A percentile compares a stretch with the other conserved stretches of the same genome.
These are phyloP conservation scores for Penicillium paradoxum DNA, from an alignment of 495 filamentous ascomycete genomes.

Conservation along the genomic window DNA sequence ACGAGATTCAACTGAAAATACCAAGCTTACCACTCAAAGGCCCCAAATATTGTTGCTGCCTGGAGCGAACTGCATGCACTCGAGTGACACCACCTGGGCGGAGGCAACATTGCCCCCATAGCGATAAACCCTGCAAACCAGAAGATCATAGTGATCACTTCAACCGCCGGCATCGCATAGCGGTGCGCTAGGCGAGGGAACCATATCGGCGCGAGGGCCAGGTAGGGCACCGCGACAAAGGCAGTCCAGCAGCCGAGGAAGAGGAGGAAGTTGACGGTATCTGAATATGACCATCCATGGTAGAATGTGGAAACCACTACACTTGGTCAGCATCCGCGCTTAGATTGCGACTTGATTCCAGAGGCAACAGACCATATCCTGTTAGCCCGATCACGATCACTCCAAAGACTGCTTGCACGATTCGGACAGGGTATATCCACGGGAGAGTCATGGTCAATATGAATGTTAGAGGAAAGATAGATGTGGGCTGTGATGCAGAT, in stretches of 20 bases:
- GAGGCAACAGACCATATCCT: slow-evolving; percentile 57
- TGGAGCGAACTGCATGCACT: slow-evolving; percentile 45
- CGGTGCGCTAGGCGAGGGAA: slow-evolving; percentile 53
- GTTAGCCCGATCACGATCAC: slow-evolving; percentile 68
- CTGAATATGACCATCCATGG: slow-evolving; percentile 28
- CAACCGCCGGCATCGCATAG: slow-evolving; percentile 59
- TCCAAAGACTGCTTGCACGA: slow-evolving; percentile 58
- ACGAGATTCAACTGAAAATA: too few species aligned
- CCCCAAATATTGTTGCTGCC: slow-evolving; percentile 50
- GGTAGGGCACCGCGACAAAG: slow-evolving; percentile 58
- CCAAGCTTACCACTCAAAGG: slow-evolving; percentile 51
- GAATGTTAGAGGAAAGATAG: slow-evolving; percentile 2
- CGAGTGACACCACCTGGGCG: slow-evolving; percentile 40
- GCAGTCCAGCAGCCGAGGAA: slow-evolving; percentile 70
- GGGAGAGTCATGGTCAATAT: slow-evolving; percentile 22
- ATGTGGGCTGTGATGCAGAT: neutral
- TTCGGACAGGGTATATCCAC: slow-evolving; percentile 60
- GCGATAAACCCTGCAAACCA: slow-evolving; percentile 86
- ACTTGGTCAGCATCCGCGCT: slow-evolving; percentile 9
- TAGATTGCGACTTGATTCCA: neutral
- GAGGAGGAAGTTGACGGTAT: slow-evolving; percentile 63
- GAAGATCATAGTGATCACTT: slow-evolving; percentile 72
- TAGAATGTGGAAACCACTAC: slow-evolving; percentile 27
- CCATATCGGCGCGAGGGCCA: slow-evolving; percentile 58
- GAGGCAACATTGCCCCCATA: slow-evolving; percentile 54